Evolutionary conservation across 768 basidiomycete genomes (phyloP).

Genomic region (Tylopilus vinaceipallidus): DNA sequence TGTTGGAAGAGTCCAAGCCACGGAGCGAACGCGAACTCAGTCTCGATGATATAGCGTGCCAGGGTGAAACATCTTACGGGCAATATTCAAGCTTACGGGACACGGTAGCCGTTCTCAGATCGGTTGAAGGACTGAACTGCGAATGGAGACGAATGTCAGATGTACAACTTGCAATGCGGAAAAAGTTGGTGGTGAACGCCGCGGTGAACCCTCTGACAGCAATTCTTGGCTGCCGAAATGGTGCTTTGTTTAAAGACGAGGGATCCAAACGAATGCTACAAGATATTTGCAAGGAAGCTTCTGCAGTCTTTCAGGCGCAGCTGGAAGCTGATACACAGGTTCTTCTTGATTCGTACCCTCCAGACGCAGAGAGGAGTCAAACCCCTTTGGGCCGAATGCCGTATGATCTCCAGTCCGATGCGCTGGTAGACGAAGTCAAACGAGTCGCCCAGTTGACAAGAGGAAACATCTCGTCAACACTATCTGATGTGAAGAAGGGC

Average conservation of each 20-base stretch:
- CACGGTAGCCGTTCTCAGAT: conserved; percentile 64
- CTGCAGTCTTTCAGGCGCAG: conserved; percentile 54
- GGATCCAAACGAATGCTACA: conserved; percentile 45
- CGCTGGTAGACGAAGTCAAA: conserved; percentile 55
- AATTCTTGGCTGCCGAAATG: conserved; percentile 76
- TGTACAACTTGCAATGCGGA: conserved; percentile 67
- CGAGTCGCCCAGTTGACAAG: conserved; percentile 57
- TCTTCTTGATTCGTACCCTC: conserved; percentile 24
- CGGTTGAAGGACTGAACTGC: conserved; percentile 53
- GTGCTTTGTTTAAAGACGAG: conserved; percentile 54
- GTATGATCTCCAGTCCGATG: conserved; percentile 39
- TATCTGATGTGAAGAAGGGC: conserved; percentile 64
- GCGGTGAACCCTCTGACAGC: conserved; percentile 87
- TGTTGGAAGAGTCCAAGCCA: conserved; percentile 35
- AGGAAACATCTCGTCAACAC: conserved; percentile 78
- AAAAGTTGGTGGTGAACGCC: conserved; percentile 79
- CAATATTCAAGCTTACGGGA: conserved; percentile 62
- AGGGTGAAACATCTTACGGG: conserved; percentile 32
- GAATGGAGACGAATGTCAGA: conserved; percentile 65
- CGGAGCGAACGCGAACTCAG: conserved; percentile 40
- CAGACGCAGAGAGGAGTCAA: conserved; percentile 22
- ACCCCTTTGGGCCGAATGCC: conserved; percentile 43
- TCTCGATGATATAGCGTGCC: conserved; percentile 51
- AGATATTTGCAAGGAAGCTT: conserved; percentile 71
- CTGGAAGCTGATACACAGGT: conserved; percentile 38